phyloP scores from a whole-genome alignment of 768 basidiomycete species.

The Lyophyllum shimeji region DNA sequence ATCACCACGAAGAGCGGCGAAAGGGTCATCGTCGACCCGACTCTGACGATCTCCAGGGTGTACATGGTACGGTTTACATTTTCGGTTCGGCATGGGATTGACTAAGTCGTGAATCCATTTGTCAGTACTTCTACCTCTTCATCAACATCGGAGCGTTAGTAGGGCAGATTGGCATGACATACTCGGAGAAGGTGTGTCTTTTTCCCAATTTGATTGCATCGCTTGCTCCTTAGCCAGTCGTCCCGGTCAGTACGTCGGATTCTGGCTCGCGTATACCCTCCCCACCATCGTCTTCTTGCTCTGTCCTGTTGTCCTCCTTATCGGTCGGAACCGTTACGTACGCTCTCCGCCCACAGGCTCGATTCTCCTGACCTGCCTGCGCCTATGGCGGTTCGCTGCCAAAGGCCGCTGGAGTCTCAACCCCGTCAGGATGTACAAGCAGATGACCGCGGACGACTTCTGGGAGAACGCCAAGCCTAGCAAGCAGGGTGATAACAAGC shows the following conservation, averaged over 20 bases:
- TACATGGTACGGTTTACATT: conserved; percentile 58
- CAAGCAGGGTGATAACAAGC: conserved; percentile 42
- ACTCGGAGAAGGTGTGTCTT: conserved; percentile 54
- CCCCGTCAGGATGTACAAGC: conserved; percentile 44
- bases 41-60: conserved; percentile 63
- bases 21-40: conserved; percentile 72
- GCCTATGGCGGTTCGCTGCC: conserved; percentile 46
- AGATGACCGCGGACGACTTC: conserved; percentile 60
- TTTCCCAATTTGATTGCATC: neutral
- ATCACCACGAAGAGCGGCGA: conserved; percentile 53
- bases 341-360: conserved; percentile 66
- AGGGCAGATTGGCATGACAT: conserved; percentile 71
- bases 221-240: neutral
- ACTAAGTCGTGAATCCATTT: neutral
- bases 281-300: conserved; percentile 61
- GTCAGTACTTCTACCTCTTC: conserved; percentile 65
- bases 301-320: conserved; percentile 57
- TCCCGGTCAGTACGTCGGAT: conserved; percentile 54
- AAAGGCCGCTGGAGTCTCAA: conserved; percentile 55
- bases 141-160: conserved; percentile 72
- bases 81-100: neutral
- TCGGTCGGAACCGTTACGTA: conserved; percentile 54
- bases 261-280: conserved; percentile 66
- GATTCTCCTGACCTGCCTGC: conserved; percentile 50
- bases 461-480: conserved; percentile 77